Base-by-base conservation (phyloP, 225 moss, liverwort and hornwort genomes). In the Climacium dendroides region DNA sequence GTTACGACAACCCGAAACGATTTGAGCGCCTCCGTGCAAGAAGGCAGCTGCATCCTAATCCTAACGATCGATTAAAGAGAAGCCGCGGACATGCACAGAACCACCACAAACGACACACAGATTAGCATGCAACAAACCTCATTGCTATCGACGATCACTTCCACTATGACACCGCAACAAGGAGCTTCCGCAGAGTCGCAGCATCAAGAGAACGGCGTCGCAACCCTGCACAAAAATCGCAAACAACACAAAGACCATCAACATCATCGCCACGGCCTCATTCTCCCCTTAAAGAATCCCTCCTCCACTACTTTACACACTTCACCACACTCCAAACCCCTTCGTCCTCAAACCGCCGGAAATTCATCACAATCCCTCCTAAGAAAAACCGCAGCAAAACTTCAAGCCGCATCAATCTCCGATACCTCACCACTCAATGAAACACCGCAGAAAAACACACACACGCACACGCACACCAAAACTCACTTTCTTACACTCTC, bases 111-210 rank as follows among this genome's bases (percentile, higher is more conserved):
- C 54, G 35, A 17, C 83, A 22, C 87, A 88, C 75, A 84, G 88
- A 85, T 83, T 83, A 89, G 89, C 77, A 83, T 78, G 87, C 89
- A 71, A 75, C 85, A n/a, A 75, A 93, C 93, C 93, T 93, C 93
- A 93, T 93, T 92, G 93, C 93, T 89, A 86, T 88, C 81, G 88
- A 83, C 85, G 84, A 89, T 89, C 82, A 89, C 92, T 90, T 90
- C 73, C 71, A 88, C 86, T 79, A 86, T 67, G 72, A 85, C 58
- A 84, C 86, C 87, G 86, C 88, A 88, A 83, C 89, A 86, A 90
- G 84, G 84, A 93, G 89, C 92, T 90, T 86, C 89, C 83, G 76
- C 91, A 84, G 60, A 90, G 83, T 83, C 88, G 80, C 90, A 80
- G 92, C 91, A 93, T 93, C 90, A 89, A 93, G 85, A 88, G 82